Conservation (phyloP, 2,329 filamentous ascomycete species). For the Hymenoscyphus occultus region DNA sequence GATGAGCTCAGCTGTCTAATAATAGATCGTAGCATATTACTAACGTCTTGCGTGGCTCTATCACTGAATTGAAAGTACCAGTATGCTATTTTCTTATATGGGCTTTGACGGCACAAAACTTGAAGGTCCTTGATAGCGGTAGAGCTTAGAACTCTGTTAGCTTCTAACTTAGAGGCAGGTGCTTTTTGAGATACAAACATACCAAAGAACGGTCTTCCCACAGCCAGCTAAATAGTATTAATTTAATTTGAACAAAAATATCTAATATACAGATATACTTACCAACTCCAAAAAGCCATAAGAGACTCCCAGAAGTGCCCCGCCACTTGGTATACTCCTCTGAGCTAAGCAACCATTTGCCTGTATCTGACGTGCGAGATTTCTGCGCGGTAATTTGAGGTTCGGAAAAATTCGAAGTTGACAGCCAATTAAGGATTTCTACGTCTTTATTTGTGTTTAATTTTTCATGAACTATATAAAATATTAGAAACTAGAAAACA, state of each 20-base stretch:
- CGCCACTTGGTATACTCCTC: not conserved
- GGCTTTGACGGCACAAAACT: not conserved
- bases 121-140: conserved; percentile 9
- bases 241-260: too few relatives aligned
- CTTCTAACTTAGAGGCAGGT: not conserved
- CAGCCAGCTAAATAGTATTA: conserved; percentile 9
- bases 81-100: conserved; percentile 1
- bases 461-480: too few relatives aligned
- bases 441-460: too few relatives aligned
- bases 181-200: not conserved
- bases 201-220: conserved; percentile 12
- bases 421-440: too few relatives aligned
- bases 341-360: too few relatives aligned
- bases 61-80: conserved; percentile 16
- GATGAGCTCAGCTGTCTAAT: not conserved
- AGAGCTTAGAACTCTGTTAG: conserved; percentile 9
- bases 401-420: too few relatives aligned
- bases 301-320: not conserved
- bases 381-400: too few relatives aligned
- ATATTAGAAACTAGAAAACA: too few relatives aligned
- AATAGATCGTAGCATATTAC: conserved; percentile 3
- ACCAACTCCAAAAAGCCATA: conserved; percentile 8
- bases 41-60: not conserved
- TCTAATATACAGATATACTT: not conserved
- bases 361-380: too few relatives aligned